Conservation (phyloP, 177 flowering plant species). For the Telopea speciosissima region DNA sequence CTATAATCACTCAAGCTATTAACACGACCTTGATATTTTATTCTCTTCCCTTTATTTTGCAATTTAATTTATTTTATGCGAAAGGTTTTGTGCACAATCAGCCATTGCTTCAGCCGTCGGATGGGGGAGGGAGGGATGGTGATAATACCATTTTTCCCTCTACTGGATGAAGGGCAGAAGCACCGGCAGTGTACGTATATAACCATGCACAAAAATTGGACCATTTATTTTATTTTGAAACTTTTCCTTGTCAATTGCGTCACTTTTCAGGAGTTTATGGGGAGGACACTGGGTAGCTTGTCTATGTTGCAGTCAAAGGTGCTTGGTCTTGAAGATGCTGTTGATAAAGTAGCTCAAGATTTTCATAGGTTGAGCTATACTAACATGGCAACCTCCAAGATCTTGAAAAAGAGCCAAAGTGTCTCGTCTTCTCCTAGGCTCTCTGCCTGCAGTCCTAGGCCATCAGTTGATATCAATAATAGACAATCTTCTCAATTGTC, state of each 20-base stretch:
- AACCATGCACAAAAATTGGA: too few relatives aligned
- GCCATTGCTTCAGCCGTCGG: too few relatives aligned
- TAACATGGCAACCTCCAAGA: conserved; percentile 29
- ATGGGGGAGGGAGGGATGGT: too few relatives aligned
- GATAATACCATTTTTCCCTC: too few relatives aligned
- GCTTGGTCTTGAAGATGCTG: conserved; percentile 47
- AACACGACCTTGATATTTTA: neutral
- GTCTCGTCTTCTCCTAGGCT: conserved; percentile 47
- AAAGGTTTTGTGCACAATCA: too few relatives aligned
- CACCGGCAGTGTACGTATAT: too few relatives aligned
- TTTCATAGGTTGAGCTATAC: conserved; percentile 27
- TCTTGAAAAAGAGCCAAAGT: conserved; percentile 33
- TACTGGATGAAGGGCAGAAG: too few relatives aligned
- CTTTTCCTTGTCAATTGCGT: neutral
- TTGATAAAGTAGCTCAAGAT: conserved; percentile 46
- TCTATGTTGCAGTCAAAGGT: conserved; percentile 67
- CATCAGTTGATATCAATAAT: conserved; percentile 44
- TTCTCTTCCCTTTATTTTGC: neutral
- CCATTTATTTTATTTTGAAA: too few relatives aligned
- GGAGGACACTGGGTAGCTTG: conserved; percentile 51
- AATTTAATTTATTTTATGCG: too few relatives aligned
- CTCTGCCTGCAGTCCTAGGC: conserved; percentile 63
- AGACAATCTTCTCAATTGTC: conserved; percentile 29
- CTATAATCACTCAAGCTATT: neutral
- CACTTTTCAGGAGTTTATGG: conserved; percentile 52